Conservation (phyloP, 257 asterid genomes). For the Solanum sejunctum region DNA sequence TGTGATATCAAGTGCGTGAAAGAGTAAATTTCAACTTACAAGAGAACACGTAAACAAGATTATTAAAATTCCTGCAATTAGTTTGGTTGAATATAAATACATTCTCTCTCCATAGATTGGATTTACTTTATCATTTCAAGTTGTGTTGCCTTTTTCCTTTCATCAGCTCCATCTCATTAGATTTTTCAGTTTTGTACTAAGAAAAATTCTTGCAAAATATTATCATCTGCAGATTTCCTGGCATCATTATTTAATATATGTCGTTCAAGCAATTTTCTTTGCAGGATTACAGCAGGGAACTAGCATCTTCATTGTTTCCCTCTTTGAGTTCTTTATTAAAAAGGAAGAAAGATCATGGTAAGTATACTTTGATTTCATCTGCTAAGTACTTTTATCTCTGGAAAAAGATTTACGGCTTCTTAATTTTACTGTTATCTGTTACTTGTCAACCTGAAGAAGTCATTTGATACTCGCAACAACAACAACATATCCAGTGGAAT, state of each 20-base stretch:
- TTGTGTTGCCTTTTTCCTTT: background rate
- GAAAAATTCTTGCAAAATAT: background rate
- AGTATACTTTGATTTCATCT: background rate
- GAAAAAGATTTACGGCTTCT: background rate
- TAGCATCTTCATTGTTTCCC: conserved; percentile 53
- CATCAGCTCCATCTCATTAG: background rate
- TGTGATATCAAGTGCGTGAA: conserved; percentile 64
- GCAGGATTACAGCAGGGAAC: conserved; percentile 69
- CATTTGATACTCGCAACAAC: background rate
- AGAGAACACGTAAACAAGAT: conserved; percentile 57
- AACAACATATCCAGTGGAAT: too few relatives aligned
- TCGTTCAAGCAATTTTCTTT: background rate
- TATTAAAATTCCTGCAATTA: conserved; percentile 1
- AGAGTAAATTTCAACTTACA: conserved; percentile 49
- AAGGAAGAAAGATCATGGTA: conserved; percentile 85
- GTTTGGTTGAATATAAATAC: background rate
- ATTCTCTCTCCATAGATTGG: background rate
- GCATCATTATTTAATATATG: background rate
- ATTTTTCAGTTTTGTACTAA: background rate
- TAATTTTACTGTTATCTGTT: background rate
- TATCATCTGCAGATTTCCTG: background rate
- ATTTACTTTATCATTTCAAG: background rate
- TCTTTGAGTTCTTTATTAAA: conserved; percentile 38
- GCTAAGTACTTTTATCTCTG: background rate
- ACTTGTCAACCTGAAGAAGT: background rate